Evolutionary conservation across 768 basidiomycete species (phyloP).

Genomic region (Tephrocybe sp.): DNA sequence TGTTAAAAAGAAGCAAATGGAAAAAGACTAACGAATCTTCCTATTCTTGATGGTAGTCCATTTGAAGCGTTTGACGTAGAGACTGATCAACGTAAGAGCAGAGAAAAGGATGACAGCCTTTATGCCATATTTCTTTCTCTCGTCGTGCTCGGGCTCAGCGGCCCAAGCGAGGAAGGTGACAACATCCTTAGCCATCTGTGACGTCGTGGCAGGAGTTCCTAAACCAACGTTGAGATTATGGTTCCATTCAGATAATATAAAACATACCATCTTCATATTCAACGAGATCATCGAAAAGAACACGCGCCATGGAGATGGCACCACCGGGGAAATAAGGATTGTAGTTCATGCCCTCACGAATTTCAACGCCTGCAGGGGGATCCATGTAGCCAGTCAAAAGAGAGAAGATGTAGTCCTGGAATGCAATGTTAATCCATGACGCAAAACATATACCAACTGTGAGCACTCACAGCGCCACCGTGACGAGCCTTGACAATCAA

Average conservation of each 20-base stretch:
- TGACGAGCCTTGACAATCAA: conserved; percentile 98
- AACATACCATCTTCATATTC: conserved; percentile 90
- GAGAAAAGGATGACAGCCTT: conserved; percentile 96
- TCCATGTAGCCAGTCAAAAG: conserved; percentile 97
- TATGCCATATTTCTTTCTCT: conserved; percentile 94
- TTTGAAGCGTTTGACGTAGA: conserved; percentile 96
- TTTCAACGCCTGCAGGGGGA: conserved; percentile 90
- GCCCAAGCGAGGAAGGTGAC: conserved; percentile 95
- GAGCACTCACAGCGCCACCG: conserved; percentile 81
- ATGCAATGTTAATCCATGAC: not conserved
- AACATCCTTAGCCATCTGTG: conserved; percentile 99
- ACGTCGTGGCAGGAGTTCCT: conserved; percentile 95
- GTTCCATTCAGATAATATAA: not conserved
- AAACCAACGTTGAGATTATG: not conserved
- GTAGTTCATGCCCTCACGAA: conserved; percentile 98
- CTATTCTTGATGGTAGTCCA: conserved; percentile 91
- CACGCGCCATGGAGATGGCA: conserved; percentile 97
- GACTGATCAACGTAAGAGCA: conserved; percentile 68
- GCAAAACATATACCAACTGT: not conserved
- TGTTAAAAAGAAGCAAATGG: not conserved
- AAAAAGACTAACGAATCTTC: conserved; percentile 70
- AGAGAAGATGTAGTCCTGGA: conserved; percentile 93
- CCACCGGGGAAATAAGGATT: conserved; percentile 99
- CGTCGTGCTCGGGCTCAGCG: conserved; percentile 96
- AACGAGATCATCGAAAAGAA: conserved; percentile 92